Base-by-base conservation (phyloP, 1,284 basidiomycete species). In the Cryptococcus floricola region DNA sequence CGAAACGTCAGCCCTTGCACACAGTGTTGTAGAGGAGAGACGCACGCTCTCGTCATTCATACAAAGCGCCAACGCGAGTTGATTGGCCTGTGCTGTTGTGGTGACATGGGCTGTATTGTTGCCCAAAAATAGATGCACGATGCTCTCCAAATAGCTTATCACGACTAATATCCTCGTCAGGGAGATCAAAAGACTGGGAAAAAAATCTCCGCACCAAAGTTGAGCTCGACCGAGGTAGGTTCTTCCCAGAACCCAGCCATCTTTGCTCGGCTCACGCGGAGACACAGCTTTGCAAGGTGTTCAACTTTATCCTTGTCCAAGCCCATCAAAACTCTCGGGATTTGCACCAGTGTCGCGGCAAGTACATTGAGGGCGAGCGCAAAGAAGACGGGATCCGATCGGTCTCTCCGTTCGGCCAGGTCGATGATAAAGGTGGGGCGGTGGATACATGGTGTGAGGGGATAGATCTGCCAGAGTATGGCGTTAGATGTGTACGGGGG, bases 31-130 rank as follows among this genome's bases (percentile, higher is more conserved):
- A 8, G 0, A 25, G 18, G 16, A 28, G 25, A n/a, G 3, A 64
- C 65, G 50, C 42, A 69, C 67, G 7, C 62, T 48, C 47, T 71
- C 72, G 38, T 74, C 71, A 52, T 74, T 71, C 41, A 74, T 55
- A 1, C 71, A 43, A 55, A 74, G 52, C 0, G 71, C 66, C 4
- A 74, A 48, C 9, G 72, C 72, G 16, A 70, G 59, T 43, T 74
- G 71, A 54, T 67, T 71, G 1, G 72, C 70, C 37, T 67, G 65
- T 0, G 68, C 67, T 0, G 66, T 74, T 6, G 59, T 56, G 16
- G 71, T 52, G 2, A 74, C 67, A 53, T 74, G 72, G 0, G 71
- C 72, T 0, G 71, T 71, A 46, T 74, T 71, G 56, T 73, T 71
- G 4, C 72, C 72, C 2, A 74, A 50, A 2, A 74, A 50, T 0